Evolutionary conservation across 164 flowering plant species (phyloP).

Genomic region (Piper longum): DNA sequence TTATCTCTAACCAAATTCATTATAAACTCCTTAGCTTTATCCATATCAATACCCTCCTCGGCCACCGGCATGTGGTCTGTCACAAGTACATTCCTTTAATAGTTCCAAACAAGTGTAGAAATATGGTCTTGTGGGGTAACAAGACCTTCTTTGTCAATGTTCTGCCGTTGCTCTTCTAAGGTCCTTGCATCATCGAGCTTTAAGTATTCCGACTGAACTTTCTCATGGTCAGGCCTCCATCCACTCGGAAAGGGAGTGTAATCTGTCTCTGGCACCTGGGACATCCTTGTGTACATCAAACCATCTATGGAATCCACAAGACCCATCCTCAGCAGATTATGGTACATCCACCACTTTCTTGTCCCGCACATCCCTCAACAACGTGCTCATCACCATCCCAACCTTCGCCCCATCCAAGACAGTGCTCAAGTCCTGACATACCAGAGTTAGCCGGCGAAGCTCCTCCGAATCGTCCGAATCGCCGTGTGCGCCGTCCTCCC

Average conservation of each 20-base stretch:
- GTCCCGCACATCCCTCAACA: conserved; percentile 92
- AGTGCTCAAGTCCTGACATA: conserved; percentile 79
- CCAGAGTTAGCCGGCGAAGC: conserved; percentile 89
- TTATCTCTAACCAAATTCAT: conserved; percentile 1
- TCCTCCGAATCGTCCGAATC: conserved; percentile 70
- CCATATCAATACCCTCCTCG: conserved; percentile 9
- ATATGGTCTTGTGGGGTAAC: conserved; percentile 85
- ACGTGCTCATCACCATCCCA: conserved; percentile 66
- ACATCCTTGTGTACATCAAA: conserved; percentile 73
- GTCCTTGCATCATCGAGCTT: conserved; percentile 58
- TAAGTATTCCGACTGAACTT: conserved; percentile 61
- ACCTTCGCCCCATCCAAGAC: conserved; percentile 85
- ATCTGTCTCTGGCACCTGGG: conserved; percentile 88
- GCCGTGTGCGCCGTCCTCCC: conserved; percentile 83
- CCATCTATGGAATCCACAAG: conserved; percentile 89
- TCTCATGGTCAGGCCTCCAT: conserved; percentile 94
- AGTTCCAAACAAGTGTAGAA: conserved; percentile 97
- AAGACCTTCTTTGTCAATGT: conserved; percentile 62
- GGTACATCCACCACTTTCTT: conserved; percentile 78
- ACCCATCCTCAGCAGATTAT: conserved; percentile 86
- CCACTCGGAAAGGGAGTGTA: conserved; percentile 65
- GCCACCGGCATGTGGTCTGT: conserved; percentile 32
- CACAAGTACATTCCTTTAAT: conserved; percentile 61
- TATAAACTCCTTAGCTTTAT: conserved; percentile 14
- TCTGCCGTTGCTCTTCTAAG: conserved; percentile 45